Evolutionary conservation across 1,284 basidiomycete species (phyloP), one percentile per base, ranked within the genome.

Genomic region (Ceratorhiza oryzae-sativae): DNA sequence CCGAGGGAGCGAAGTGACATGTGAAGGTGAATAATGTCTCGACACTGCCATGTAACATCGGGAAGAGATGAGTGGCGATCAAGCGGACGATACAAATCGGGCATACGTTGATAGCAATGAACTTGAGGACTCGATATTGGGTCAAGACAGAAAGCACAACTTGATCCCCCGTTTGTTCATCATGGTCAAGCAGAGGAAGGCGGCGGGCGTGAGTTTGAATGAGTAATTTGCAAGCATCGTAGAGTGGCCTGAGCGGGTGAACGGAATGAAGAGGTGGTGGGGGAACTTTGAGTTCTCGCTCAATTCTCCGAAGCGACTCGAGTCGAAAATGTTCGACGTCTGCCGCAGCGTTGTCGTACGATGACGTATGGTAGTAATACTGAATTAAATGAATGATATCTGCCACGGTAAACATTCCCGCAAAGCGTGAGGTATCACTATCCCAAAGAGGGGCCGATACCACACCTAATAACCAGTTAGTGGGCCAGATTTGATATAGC

Each of bases 361-460:
- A 88, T 9, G 92, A 88, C 18, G 91, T 91, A 71, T 90, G 87
- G 80, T 97, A 97, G 81, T 97, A 98, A 82, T 95, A 97, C 79
- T 98, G 95, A 74, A 98, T 98, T 74, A 98, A 88, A 79, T 97
- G 95, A 74, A 97, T 97, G 79, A 97, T 94, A 79, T 97, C 95
- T 73, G 94, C 88, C 13, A 97, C 93, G 8, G 95, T 98, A 77
- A 97, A 91, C 95, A 98, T 97, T 74, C 95, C 95, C 2, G 93
- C 93, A 77, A 98, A 98, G 65, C 86, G 87, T 1, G 93, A 95
- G 74, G 87, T 89, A 73, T 94, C 90, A 79, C 94, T 95, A 83
- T 97, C 95, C 93, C 97, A 99, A n/a, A 99, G 84, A 2, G 97
- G 97, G 2, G 97, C 97, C 3, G 97, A 98, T 4, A 99, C 97